phyloP scores from a whole-genome alignment of 306 rosid species.

The Sicyos edulis region DNA sequence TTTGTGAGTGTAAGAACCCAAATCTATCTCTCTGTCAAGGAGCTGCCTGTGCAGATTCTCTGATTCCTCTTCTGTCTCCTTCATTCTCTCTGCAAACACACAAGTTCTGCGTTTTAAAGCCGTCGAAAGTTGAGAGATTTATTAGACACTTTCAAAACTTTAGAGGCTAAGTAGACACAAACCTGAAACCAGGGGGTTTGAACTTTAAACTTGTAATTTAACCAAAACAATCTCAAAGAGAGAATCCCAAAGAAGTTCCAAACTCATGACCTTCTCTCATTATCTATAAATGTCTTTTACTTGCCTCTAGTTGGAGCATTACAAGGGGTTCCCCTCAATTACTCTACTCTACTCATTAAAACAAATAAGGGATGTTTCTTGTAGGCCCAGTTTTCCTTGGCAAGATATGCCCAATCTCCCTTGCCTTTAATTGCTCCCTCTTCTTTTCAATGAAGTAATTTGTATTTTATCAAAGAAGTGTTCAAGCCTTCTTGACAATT shows the following conservation, averaged over 20 bases:
- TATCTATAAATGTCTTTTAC: background rate
- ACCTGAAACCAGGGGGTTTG: too few relatives aligned
- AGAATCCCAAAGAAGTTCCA: background rate
- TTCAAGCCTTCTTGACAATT: slow-evolving; percentile 3
- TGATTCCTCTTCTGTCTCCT: slow-evolving; percentile 74
- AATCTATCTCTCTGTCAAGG: slow-evolving; percentile 58
- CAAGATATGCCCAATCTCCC: background rate
- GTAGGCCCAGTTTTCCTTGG: background rate
- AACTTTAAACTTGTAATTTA: too few relatives aligned
- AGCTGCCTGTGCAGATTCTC: slow-evolving; percentile 64
- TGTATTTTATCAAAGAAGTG: background rate
- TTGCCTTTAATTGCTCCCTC: background rate
- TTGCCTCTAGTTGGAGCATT: background rate
- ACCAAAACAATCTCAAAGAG: too few relatives aligned
- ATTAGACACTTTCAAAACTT: too few relatives aligned
- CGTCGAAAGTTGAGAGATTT: too few relatives aligned
- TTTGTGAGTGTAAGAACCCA: slow-evolving; percentile 53
- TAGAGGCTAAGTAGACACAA: too few relatives aligned
- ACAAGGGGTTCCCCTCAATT: background rate
- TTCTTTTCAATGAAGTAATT: too few relatives aligned
- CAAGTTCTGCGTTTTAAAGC: too few relatives aligned
- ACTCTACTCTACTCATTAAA: background rate
- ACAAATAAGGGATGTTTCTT: background rate
- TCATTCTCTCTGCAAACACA: slow-evolving; percentile 56
- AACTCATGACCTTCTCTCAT: background rate